Percentiles rank a stretch among this genome's conserved stretches.
Conservation (phyloP, 139 green algal species). For the Chlamydomonas sp. region DNA sequence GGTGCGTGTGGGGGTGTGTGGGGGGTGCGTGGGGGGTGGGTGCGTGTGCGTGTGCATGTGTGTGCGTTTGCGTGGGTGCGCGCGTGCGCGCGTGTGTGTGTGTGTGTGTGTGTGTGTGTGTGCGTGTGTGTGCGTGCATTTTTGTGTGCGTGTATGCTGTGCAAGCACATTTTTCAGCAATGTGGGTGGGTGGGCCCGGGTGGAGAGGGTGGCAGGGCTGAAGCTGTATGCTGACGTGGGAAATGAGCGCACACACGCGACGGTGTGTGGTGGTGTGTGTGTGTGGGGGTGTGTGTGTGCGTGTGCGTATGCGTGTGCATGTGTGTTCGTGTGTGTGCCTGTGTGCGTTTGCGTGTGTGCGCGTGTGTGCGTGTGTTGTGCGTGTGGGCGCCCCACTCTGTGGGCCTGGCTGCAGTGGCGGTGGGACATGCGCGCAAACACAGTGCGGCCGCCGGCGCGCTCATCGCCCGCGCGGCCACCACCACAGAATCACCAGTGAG, state of each 20-base stretch:
- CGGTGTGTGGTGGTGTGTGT: background rate
- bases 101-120: background rate
- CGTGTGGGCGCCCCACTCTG: no score
- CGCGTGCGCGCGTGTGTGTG: background rate
- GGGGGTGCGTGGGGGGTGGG: no score
- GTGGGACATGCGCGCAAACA: no score
- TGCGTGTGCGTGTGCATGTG: background rate
- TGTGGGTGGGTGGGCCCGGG: background rate
- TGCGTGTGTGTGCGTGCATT: background rate
- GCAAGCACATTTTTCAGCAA: no score
- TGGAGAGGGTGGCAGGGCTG: background rate
- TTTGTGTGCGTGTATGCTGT: background rate
- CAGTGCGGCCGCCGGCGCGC: no score
- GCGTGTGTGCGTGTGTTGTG: no score
- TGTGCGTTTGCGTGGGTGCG: background rate
- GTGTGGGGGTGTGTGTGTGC: background rate
- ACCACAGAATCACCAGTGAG: no score
- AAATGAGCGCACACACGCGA: background rate
- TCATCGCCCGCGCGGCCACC: no score
- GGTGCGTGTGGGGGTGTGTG: no score
- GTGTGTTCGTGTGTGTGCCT: background rate
- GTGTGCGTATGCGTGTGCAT: background rate
- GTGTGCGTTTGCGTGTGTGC: background rate
- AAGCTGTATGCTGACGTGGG: background rate
- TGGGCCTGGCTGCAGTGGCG: background rate